phyloP scores from a whole-genome alignment of 495 filamentous ascomycete species.

The Penicillium samsonianum region DNA sequence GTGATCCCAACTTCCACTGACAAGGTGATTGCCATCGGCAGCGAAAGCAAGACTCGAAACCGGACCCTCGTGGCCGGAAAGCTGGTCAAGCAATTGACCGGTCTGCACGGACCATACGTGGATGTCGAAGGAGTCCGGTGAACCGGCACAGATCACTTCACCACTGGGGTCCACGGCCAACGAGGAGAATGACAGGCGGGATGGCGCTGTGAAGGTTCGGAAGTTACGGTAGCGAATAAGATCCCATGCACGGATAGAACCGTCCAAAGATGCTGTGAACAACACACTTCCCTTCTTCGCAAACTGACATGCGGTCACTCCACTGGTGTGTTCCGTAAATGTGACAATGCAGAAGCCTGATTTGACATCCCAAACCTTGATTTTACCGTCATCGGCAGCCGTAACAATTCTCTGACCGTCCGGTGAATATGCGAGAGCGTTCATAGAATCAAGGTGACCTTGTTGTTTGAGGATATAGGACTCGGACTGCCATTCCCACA shows the following conservation, averaged over 20 bases:
- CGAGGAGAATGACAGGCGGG: conserved; percentile 85
- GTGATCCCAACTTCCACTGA: conserved; percentile 92
- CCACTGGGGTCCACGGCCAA: conserved; percentile 95
- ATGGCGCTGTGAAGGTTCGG: conserved; percentile 91
- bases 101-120: conserved; percentile 99
- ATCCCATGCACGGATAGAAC: conserved; percentile 94
- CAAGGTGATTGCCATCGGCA: conserved; percentile 76
- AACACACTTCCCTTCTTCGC: conserved; percentile 91
- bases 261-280: conserved; percentile 92
- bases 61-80: conserved; percentile 92
- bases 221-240: conserved; percentile 95
- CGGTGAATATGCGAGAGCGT: conserved; percentile 86
- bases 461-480: conserved; percentile 99
- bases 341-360: conserved; percentile 98
- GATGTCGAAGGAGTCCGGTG: conserved; percentile 92
- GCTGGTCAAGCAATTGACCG: conserved; percentile 86
- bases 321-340: conserved; percentile 94
- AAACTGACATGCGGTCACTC: conserved; percentile 94
- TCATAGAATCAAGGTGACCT: conserved; percentile 96
- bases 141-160: conserved; percentile 93
- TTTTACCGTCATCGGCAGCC: conserved; percentile 91
- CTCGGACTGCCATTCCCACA: conserved; percentile 99
- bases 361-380: conserved; percentile 96
- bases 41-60: conserved; percentile 85
- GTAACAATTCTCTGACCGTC: conserved; percentile 93